Base-by-base conservation (phyloP, 495 filamentous ascomycete genomes). In the Xylaria bambusicola region DNA sequence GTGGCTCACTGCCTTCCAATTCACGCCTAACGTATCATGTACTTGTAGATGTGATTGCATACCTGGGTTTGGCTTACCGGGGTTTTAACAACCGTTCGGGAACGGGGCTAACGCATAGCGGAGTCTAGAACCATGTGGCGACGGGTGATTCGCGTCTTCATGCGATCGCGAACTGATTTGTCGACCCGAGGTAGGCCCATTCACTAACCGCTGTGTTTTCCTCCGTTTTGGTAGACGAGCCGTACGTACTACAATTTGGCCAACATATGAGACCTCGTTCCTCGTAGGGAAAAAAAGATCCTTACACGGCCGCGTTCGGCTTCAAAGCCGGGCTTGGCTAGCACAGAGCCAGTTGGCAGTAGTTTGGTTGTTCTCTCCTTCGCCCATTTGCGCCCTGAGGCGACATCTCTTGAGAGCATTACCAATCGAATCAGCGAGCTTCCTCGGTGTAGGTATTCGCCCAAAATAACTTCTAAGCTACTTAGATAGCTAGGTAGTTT, bases 91-190 rank as follows among this genome's bases (percentile, higher is more conserved):
- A n/a, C n/a, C n/a, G 8, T 33, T 54, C 24, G 52, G 52, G 38
- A 27, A 44, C 52, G 52, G 26, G n/a, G 24, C 52, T 44, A 54
- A 54, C 40, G 52, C 51, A 42, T 29, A 44, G 15, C 51, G 24
- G 24, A 54, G 23, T 24, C 24, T 15, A 41, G 20, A 54, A 42
- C 40, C 52, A 44, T 57, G 54, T 57, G 42, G 54, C 54, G 12
- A 38, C 21, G 45, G 42, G 45, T 40, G 54, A 57, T 57, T 57
- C 45, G 54, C 54, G 42, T 49, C 48, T 38, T 29, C n/a, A n/a
- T 57, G 41, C 54, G 54, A 35, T 57, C 54, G 54, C 21, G 26
- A 45, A 21, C 54, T 48, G 54, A 57, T 57, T 57, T 26, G 54
- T 49, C 31, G 27, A 54, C 15, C 36, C 51, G n/a, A n/a, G n/a